Evolutionary conservation across 192 early-diverging fungal genomes (phyloP).

Genomic region (Gamsiella multidivaricata): DNA sequence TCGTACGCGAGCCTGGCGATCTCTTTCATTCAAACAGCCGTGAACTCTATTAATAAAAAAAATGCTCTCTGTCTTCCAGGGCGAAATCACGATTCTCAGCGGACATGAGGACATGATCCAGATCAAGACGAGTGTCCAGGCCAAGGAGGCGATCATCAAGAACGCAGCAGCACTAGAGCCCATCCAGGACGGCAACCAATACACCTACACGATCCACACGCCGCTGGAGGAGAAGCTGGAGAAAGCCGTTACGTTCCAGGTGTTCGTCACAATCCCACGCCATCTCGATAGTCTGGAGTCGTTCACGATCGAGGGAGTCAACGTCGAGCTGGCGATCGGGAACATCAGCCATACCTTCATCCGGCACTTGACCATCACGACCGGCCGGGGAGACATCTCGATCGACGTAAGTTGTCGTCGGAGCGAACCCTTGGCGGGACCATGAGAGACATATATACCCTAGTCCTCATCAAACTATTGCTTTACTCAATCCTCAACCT

Average conservation of each 20-base stretch:
- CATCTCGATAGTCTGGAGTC: conserved; percentile 42
- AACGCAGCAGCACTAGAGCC: conserved; percentile 51
- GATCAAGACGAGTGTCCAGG: conserved; percentile 47
- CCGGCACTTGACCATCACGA: conserved; percentile 16
- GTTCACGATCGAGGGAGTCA: conserved; percentile 28
- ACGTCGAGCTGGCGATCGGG: conserved; percentile 41
- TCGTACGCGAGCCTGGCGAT: too few relatives aligned
- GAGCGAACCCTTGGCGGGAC: too few relatives aligned
- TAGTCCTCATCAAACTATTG: background rate
- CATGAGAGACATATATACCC: background rate
- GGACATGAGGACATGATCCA: conserved; percentile 51
- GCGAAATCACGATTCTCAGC: conserved; percentile 50
- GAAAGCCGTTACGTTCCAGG: conserved; percentile 39
- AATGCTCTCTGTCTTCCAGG: conserved; percentile 12
- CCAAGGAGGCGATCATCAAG: conserved; percentile 33
- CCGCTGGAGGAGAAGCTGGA: conserved; percentile 37
- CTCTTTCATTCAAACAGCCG: too few relatives aligned
- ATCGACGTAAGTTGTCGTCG: conserved; percentile 41
- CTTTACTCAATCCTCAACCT: background rate
- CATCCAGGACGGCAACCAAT: conserved; percentile 41
- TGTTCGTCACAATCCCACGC: conserved; percentile 45
- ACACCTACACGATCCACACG: conserved; percentile 49
- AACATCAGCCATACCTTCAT: conserved; percentile 52
- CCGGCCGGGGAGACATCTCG: conserved; percentile 23
- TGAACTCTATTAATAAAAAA: background rate